phyloP scores from a whole-genome alignment of 2,329 filamentous ascomycete species.

The Alternaria incomplexa region DNA sequence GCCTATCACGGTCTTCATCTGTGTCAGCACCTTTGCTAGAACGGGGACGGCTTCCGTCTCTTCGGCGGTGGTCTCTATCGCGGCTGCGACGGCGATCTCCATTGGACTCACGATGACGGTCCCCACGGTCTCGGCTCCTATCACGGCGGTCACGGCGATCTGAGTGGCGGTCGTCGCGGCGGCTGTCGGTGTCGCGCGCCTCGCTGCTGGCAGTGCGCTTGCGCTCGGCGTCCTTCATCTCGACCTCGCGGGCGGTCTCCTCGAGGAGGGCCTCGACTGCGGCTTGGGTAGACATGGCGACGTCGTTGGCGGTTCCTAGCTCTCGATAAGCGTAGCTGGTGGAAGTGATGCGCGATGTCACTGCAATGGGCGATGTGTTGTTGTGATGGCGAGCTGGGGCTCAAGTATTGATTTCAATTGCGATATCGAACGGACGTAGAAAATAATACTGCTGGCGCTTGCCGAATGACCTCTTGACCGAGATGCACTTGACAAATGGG shows the following conservation, averaged over 20 bases:
- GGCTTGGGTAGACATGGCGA: slow-evolving; percentile 53
- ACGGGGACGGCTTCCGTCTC: slow-evolving; percentile 39
- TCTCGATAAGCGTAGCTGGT: slow-evolving; percentile 32
- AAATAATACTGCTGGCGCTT: slow-evolving; percentile 18
- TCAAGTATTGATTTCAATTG: slow-evolving; percentile 30
- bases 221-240: slow-evolving; percentile 22
- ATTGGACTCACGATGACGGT: slow-evolving; percentile 40
- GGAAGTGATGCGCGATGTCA: slow-evolving; percentile 30
- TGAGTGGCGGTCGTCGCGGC: slow-evolving; percentile 34
- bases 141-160: slow-evolving; percentile 36
- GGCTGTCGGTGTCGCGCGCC: slow-evolving; percentile 38
- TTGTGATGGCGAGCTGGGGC: slow-evolving; percentile 24
- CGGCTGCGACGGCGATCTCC: slow-evolving; percentile 41
- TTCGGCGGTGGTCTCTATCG: slow-evolving; percentile 37
- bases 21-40: slow-evolving; percentile 45
- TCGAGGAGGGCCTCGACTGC: slow-evolving; percentile 93
- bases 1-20: slow-evolving; percentile 48
- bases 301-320: slow-evolving; percentile 21
- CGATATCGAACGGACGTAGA: slow-evolving; percentile 21
- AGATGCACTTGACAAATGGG: slow-evolving; percentile 16
- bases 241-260: slow-evolving; percentile 48
- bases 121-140: slow-evolving; percentile 35
- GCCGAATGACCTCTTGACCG: slow-evolving; percentile 18
- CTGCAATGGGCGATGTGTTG: slow-evolving; percentile 26
- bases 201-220: slow-evolving; percentile 23